Evolutionary conservation across 2,329 filamentous ascomycete genomes (phyloP).

Genomic region (Ceratocystis cubensis): DNA sequence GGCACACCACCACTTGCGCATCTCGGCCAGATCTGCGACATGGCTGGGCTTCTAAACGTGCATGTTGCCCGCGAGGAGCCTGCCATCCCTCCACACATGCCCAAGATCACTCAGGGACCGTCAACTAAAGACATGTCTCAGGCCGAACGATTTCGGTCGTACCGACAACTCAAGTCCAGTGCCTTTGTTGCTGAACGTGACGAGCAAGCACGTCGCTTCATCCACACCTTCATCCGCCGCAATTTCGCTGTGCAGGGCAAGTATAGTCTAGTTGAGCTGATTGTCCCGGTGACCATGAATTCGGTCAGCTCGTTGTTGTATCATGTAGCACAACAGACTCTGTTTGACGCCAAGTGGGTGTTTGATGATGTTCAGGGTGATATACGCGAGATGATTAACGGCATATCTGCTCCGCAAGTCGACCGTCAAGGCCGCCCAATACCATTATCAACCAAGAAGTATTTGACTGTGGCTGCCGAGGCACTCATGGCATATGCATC

Average conservation of each 20-base stretch:
- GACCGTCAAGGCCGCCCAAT: conserved; percentile 6
- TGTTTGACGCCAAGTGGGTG: conserved; percentile 26
- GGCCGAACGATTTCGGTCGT: conserved; percentile 28
- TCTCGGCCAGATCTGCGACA: conserved; percentile 29
- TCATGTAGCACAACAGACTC: conserved; percentile 25
- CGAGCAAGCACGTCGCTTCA: conserved; percentile 27
- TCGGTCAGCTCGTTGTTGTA: conserved; percentile 25
- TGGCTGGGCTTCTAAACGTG: conserved; percentile 29
- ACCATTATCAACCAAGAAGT: conserved; percentile 8
- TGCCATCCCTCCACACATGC: conserved; percentile 28
- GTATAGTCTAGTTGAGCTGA: conserved; percentile 23
- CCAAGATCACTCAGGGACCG: conserved; percentile 29
- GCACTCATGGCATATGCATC: conserved; percentile 17
- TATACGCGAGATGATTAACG: conserved; percentile 17
- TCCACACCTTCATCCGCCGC: conserved; percentile 26
- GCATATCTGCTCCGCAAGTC: background rate
- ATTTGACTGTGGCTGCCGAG: conserved; percentile 13
- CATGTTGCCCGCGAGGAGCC: conserved; percentile 31
- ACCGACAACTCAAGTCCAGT: conserved; percentile 28
- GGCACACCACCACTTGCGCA: conserved; percentile 32
- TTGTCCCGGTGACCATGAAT: conserved; percentile 25
- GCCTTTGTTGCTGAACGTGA: conserved; percentile 29
- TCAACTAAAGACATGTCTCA: conserved; percentile 25
- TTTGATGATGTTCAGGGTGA: conserved; percentile 21
- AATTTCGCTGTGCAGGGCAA: conserved; percentile 27